A percentile compares a stretch with the other conserved stretches of the same genome.
Conservation (phyloP, 306 rosid species). For the Prunus mira region DNA sequence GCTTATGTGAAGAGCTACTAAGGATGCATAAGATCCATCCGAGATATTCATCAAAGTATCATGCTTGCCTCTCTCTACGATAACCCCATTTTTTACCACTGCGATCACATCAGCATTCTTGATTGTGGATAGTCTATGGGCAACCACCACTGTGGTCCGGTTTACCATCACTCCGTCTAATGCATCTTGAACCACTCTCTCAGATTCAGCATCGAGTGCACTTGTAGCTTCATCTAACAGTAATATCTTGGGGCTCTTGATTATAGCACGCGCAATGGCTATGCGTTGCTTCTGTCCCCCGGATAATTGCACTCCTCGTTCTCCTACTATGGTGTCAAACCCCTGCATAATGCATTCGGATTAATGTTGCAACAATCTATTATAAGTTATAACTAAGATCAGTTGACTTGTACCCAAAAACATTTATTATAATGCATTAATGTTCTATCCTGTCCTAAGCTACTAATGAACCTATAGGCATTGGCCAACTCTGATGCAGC, state of each 20-base stretch:
- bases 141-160: conserved; percentile 78
- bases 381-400: too few relatives aligned
- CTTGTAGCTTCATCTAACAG: conserved; percentile 85
- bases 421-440: not conserved
- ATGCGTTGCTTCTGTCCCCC: conserved; percentile 88
- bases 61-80: conserved; percentile 79
- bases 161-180: conserved; percentile 71
- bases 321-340: conserved; percentile 76
- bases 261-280: conserved; percentile 82
- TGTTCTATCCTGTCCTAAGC: conserved; percentile 53
- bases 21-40: conserved; percentile 77
- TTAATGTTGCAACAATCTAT: not conserved
- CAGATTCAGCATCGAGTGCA: conserved; percentile 87
- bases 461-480: conserved; percentile 78
- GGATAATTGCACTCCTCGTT: conserved; percentile 75
- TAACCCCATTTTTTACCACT: conserved; percentile 82
- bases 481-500: conserved; percentile 74
- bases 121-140: conserved; percentile 78
- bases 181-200: conserved; percentile 89
- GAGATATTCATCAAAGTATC: conserved; percentile 53
- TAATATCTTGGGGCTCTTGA: conserved; percentile 73
- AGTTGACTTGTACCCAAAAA: too few relatives aligned
- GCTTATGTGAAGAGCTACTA: conserved; percentile 65
- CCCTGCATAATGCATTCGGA: conserved; percentile 35
- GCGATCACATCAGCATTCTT: conserved; percentile 82